These are phyloP conservation scores for Conoideocrella luteorostrata DNA, from an alignment of 2,329 filamentous ascomycete species.

Conservation along the genomic window DNA sequence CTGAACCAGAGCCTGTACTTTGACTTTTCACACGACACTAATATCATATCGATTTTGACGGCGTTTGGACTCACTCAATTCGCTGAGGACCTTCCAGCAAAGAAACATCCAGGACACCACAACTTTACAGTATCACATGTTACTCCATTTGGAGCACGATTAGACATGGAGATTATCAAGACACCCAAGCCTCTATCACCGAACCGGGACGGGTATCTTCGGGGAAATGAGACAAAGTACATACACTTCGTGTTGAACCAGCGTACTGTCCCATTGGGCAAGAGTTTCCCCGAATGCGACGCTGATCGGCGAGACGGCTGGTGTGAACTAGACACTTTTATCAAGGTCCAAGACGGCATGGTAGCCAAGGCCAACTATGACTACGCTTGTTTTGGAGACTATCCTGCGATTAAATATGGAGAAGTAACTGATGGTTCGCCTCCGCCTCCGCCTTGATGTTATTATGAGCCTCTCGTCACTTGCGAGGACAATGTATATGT, in stretches of 20 bases:
- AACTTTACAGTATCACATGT: slow-evolving; percentile 61
- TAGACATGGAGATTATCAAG: slow-evolving; percentile 69
- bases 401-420: slow-evolving; percentile 28
- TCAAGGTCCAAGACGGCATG: slow-evolving; percentile 55
- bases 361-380: slow-evolving; percentile 54
- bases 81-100: slow-evolving; percentile 48
- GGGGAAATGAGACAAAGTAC: slow-evolving; percentile 55
- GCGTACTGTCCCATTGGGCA: slow-evolving; percentile 62
- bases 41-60: slow-evolving; percentile 62
- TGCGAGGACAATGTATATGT: neutral
- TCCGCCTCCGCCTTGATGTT: slow-evolving; percentile 18
- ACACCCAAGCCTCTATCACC: slow-evolving; percentile 57
- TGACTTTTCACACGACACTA: slow-evolving; percentile 74
- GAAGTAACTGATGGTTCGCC: slow-evolving; percentile 33
- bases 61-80: slow-evolving; percentile 71
- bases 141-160: slow-evolving; percentile 63
- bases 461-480: too few relatives aligned
- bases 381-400: slow-evolving; percentile 58
- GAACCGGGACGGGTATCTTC: slow-evolving; percentile 46
- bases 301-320: slow-evolving; percentile 61
- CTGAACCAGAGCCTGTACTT: slow-evolving; percentile 68
- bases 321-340: slow-evolving; percentile 66
- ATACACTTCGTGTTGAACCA: slow-evolving; percentile 71
- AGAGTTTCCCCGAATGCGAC: slow-evolving; percentile 60
- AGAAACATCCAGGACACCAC: slow-evolving; percentile 48